Evolutionary conservation across 768 basidiomycete species (phyloP).

Genomic region (Serendipita sp.): DNA sequence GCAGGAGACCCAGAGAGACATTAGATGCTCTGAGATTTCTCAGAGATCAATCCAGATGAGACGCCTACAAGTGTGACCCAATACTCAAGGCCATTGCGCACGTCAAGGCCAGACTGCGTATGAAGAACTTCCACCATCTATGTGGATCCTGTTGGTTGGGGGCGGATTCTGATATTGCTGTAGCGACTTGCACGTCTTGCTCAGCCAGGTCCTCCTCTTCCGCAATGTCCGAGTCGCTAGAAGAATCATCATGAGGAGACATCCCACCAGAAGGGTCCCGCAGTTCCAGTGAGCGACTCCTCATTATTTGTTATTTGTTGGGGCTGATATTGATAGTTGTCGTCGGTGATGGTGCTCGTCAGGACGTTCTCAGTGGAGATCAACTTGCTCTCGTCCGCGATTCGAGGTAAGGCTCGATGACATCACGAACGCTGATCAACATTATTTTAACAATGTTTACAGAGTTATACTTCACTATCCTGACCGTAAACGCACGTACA

Average conservation of each 20-base stretch:
- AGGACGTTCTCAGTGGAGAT: background rate
- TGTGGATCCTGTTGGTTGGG: background rate
- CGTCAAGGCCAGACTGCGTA: constrained; percentile 44
- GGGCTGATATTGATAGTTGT: too few relatives aligned
- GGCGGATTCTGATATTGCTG: background rate
- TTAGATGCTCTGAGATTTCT: background rate
- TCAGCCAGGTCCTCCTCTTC: constrained; percentile 1
- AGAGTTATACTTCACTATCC: background rate
- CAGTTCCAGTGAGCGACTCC: background rate
- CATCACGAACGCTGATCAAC: background rate
- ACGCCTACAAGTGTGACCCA: constrained; percentile 56
- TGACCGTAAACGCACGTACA: background rate
- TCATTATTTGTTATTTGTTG: background rate
- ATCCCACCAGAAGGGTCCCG: background rate
- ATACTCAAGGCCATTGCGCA: constrained; percentile 61
- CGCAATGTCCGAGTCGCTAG: background rate
- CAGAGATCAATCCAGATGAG: background rate
- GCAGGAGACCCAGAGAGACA: background rate
- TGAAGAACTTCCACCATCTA: constrained; percentile 16
- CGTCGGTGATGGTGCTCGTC: too few relatives aligned
- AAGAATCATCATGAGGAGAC: background rate
- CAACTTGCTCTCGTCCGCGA: background rate
- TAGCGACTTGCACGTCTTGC: background rate
- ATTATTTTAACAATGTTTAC: background rate
- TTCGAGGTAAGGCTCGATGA: background rate